Evolutionary conservation across 2,329 filamentous ascomycete genomes (phyloP).

Genomic region (Aspergillus ustus): DNA sequence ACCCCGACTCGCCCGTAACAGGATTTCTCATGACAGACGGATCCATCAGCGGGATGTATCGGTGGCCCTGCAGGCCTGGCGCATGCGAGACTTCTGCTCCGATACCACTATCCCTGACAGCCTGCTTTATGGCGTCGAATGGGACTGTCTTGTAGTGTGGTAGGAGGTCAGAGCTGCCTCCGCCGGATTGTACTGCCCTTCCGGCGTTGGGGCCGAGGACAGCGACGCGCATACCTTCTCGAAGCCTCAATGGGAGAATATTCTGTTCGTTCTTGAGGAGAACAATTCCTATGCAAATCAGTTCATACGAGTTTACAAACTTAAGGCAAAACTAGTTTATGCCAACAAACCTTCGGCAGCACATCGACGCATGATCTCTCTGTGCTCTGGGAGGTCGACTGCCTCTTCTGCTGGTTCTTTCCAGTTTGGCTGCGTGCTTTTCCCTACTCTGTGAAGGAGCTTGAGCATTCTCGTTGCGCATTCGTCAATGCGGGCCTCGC

Average conservation of each 20-base stretch:
- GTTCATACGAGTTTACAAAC: not conserved
- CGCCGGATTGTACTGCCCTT: not conserved
- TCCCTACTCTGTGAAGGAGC: not conserved
- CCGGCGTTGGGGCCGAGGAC: not conserved
- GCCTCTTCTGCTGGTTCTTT: not conserved
- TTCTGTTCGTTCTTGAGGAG: not conserved
- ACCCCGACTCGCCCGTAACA: conserved; percentile 1
- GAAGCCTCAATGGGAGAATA: not conserved
- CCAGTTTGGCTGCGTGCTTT: not conserved
- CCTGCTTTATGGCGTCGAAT: conserved; percentile 1
- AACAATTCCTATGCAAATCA: not conserved
- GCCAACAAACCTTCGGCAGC: not conserved
- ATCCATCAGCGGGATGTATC: conserved; percentile 5
- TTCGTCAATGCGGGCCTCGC: not conserved
- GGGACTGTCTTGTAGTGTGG: not conserved
- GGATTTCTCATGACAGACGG: conserved; percentile 5
- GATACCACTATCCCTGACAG: not conserved
- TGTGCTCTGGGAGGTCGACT: not conserved
- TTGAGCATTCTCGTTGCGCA: not conserved
- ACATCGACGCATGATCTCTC: conserved; percentile 1
- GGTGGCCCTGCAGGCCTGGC: not conserved
- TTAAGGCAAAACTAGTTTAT: not conserved
- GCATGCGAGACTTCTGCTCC: not conserved
- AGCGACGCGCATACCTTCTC: not conserved
- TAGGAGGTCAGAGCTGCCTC: not conserved